Percentiles rank a stretch among this genome's conserved stretches.
These are phyloP conservation scores for Coemansia sp. DNA, from an alignment of 192 early-diverging fungal species.

Conservation along the genomic window DNA sequence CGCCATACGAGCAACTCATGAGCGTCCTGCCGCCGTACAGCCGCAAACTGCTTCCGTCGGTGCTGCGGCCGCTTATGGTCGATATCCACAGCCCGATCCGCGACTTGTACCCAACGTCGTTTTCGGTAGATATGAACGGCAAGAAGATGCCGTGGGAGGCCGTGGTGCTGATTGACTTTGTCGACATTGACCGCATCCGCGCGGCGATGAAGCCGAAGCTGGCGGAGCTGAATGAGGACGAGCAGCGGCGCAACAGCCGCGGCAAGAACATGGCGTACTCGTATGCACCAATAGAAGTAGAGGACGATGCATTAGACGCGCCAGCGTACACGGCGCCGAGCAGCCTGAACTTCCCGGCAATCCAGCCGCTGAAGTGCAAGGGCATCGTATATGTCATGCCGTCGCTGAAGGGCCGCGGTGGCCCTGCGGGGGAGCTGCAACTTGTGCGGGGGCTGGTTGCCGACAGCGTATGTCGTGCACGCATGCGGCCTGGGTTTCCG, in stretches of 20 bases:
- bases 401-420: conserved; percentile 45
- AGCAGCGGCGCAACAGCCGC: conserved; percentile 57
- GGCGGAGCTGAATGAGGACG: conserved; percentile 57
- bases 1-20: conserved; percentile 98
- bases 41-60: conserved; percentile 76
- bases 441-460: conserved; percentile 61
- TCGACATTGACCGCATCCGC: conserved; percentile 85
- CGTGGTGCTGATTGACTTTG: conserved; percentile 97
- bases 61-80: conserved; percentile 83
- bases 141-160: conserved; percentile 99
- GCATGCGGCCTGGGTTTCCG: conserved; percentile 83
- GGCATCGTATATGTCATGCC: conserved; percentile 62
- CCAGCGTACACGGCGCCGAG: conserved; percentile 58
- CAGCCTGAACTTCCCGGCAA: conserved; percentile 68
- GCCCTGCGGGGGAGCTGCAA: conserved; percentile 8
- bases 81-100: conserved; percentile 83
- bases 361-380: conserved; percentile 55
- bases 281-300: conserved; percentile 34
- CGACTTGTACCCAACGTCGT: conserved; percentile 91
- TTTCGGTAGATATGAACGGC: conserved; percentile 95
- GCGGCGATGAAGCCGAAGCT: conserved; percentile 74
- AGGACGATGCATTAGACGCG: conserved; percentile 38
- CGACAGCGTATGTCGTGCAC: conserved; percentile 62
- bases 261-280: conserved; percentile 67
- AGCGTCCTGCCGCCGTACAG: conserved; percentile 90